Conservation (phyloP, 192 early-diverging fungal species). For the Phycomyces nitens region DNA sequence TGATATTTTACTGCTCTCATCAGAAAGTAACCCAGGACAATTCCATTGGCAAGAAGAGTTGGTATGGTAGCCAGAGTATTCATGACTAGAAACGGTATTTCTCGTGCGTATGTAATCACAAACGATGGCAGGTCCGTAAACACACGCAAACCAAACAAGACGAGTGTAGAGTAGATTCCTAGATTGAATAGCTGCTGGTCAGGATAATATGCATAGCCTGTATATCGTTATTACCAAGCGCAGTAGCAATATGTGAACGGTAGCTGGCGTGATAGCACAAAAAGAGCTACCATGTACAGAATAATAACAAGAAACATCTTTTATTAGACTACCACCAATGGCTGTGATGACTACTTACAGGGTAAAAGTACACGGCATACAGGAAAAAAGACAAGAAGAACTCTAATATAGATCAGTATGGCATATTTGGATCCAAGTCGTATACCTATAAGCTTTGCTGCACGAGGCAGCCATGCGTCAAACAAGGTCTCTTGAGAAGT, state of each 20-base stretch:
- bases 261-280: conserved; percentile 39
- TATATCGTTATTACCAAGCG: conserved; percentile 30
- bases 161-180: conserved; percentile 20
- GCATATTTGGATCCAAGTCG: no score
- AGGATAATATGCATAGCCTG: background rate
- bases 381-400: conserved; percentile 35
- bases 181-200: background rate
- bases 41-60: conserved; percentile 18
- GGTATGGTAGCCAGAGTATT: conserved; percentile 16
- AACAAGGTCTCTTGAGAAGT: conserved; percentile 29
- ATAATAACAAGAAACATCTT: background rate
- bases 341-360: conserved; percentile 15
- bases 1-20: conserved; percentile 13
- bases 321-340: background rate
- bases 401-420: conserved; percentile 9
- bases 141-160: conserved; percentile 20
- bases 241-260: conserved; percentile 24
- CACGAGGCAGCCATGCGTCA: conserved; percentile 25
- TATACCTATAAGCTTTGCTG: conserved; percentile 32
- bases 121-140: conserved; percentile 22
- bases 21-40: conserved; percentile 24
- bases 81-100: conserved; percentile 20
- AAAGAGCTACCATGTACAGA: conserved; percentile 21
- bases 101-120: conserved; percentile 27
- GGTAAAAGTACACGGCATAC: conserved; percentile 36